These are phyloP conservation scores for Tuctoria greenei DNA, from an alignment of 176 grass and related monocot species.

Conservation along the genomic window DNA sequence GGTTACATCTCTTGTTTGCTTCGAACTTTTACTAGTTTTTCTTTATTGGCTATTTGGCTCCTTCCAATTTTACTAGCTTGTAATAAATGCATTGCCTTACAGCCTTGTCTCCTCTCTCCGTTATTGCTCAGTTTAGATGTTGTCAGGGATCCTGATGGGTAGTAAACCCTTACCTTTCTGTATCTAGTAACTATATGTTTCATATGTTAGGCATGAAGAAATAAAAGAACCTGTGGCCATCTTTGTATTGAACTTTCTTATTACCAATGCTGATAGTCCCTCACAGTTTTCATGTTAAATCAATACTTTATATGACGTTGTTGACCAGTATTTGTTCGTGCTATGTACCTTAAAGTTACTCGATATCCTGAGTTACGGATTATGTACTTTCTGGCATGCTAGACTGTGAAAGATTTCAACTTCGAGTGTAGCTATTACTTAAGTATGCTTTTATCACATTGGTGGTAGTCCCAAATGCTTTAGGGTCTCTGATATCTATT, in stretches of 20 bases:
- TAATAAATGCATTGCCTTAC: slow-evolving; percentile 22
- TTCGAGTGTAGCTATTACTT: neutral
- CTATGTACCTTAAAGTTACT: slow-evolving; percentile 4
- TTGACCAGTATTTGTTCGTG: slow-evolving; percentile 2
- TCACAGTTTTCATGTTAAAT: neutral
- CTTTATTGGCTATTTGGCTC: slow-evolving; percentile 36
- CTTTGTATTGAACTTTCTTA: neutral
- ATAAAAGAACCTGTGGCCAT: neutral
- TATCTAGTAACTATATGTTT: neutral
- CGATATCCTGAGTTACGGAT: neutral
- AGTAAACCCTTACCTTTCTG: neutral
- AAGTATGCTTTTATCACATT: slow-evolving; percentile 2
- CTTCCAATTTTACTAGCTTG: slow-evolving; percentile 13
- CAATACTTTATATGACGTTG: neutral
- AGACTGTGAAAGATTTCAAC: slow-evolving; percentile 7
- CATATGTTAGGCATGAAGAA: neutral
- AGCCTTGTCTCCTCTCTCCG: neutral
- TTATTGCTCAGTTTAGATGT: slow-evolving; percentile 7
- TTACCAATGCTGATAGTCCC: neutral
- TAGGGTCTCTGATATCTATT: neutral
- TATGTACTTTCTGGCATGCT: slow-evolving; percentile 9
- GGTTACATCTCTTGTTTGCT: neutral
- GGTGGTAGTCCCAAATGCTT: slow-evolving; percentile 8
- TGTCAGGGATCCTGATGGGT: slow-evolving; percentile 24
- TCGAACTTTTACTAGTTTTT: slow-evolving; percentile 29